Evolutionary conservation across 2,329 filamentous ascomycete genomes (phyloP).

Genomic region (Aureobasidium lini): DNA sequence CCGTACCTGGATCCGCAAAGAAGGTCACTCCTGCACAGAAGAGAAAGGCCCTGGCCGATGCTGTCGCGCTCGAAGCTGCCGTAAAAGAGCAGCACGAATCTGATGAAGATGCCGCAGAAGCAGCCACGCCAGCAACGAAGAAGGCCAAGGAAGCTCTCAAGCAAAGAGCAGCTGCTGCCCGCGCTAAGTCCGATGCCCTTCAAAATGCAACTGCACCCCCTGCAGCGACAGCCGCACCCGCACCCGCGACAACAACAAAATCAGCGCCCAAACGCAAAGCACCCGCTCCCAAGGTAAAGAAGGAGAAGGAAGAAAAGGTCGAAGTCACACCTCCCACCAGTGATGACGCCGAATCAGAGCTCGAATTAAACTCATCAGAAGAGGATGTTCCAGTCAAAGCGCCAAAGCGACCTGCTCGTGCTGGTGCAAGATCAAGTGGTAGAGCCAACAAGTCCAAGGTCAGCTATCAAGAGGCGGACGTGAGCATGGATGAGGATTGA

Average conservation of each 20-base stretch:
- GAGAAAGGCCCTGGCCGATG: slow-evolving; percentile 21
- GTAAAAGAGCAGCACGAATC: slow-evolving; percentile 22
- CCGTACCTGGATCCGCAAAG: slow-evolving; percentile 28
- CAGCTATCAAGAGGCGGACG: slow-evolving; percentile 22
- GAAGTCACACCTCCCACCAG: slow-evolving; percentile 38
- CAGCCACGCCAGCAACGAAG: slow-evolving; percentile 33
- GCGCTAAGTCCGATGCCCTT: slow-evolving; percentile 18
- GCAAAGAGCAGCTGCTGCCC: slow-evolving; percentile 13
- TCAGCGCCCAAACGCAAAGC: slow-evolving; percentile 18
- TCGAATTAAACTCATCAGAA: slow-evolving; percentile 26
- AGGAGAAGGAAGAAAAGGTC: slow-evolving; percentile 29
- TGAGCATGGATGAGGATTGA: slow-evolving; percentile 14
- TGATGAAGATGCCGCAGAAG: slow-evolving; percentile 25
- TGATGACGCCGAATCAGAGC: slow-evolving; percentile 28
- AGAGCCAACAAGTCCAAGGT: slow-evolving; percentile 19
- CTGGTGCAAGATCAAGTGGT: slow-evolving; percentile 15
- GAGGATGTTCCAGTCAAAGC: background rate
- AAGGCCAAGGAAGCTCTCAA: slow-evolving; percentile 30
- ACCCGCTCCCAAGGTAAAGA: slow-evolving; percentile 15
- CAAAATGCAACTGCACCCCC: slow-evolving; percentile 14
- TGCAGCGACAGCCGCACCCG: slow-evolving; percentile 25
- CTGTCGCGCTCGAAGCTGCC: slow-evolving; percentile 11
- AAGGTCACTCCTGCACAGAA: slow-evolving; percentile 18
- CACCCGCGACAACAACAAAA: slow-evolving; percentile 17
- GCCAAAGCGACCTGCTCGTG: background rate